Evolutionary conservation across 2,329 filamentous ascomycete genomes (phyloP).

Genomic region (Zymoseptoria brevis): DNA sequence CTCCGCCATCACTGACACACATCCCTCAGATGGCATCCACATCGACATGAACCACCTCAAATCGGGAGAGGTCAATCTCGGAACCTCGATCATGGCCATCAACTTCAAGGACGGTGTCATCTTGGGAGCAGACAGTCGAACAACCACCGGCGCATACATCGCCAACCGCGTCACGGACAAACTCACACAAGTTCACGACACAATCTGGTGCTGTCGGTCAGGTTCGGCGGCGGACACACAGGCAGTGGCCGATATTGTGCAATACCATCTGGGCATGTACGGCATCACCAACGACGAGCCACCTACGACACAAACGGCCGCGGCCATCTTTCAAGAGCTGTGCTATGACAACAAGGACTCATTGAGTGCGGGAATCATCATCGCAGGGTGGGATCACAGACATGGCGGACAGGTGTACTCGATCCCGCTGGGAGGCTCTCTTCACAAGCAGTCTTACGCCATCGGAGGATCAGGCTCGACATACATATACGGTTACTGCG

Average conservation of each 20-base stretch:
- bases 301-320: constrained; percentile 90
- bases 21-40: constrained; percentile 82
- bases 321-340: constrained; percentile 93
- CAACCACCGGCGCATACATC: constrained; percentile 95
- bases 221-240: constrained; percentile 97
- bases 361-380: constrained; percentile 90
- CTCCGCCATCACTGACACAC: constrained; percentile 7
- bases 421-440: constrained; percentile 88
- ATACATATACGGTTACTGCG: constrained; percentile 99
- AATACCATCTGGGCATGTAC: constrained; percentile 92
- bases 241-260: constrained; percentile 94
- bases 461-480: constrained; percentile 96
- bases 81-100: constrained; percentile 99
- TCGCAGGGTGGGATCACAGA: constrained; percentile 93
- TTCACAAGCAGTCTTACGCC: constrained; percentile 94
- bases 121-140: constrained; percentile 93
- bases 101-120: constrained; percentile 99
- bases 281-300: constrained; percentile 80
- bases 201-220: constrained; percentile 98
- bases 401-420: constrained; percentile 97
- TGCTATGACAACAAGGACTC: constrained; percentile 97
- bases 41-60: constrained; percentile 98
- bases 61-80: constrained; percentile 96
- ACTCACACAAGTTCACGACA: constrained; percentile 95
- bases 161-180: constrained; percentile 99